Base-by-base conservation (phyloP, 2,329 filamentous ascomycete genomes). In the Penicillium expansum region DNA sequence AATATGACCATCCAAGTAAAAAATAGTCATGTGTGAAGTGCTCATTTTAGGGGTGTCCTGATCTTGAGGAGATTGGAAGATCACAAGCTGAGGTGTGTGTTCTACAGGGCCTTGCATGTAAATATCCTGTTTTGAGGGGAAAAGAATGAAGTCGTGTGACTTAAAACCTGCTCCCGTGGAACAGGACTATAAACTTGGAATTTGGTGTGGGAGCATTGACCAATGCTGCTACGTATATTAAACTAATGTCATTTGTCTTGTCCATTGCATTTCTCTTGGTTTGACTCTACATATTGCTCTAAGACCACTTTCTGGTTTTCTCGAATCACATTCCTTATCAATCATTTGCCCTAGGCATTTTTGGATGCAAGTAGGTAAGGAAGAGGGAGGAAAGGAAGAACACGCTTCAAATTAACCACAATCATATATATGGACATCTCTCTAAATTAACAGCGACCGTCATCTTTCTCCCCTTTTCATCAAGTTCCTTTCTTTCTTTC, bases 361-460 rank as follows among this genome's bases (percentile, higher is more conserved):
- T 22, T 45, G 1, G 27, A 54, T 27, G 5, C 3, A 35, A 47
- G 20, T 7, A 45, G 13, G n/a, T 5, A 45, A 41, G 11, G 10
- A 2, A 29, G n/a, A 39, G 20, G 33, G 14, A 33, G 3, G 14
- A 29, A 41, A 38, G 24, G 24, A 53, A 30, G 42, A 56, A 42
- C 22, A 56, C 42, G 35, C 49, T 56, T 48, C 35, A 56, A 35
- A 56, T 56, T 42, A 43, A 33, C 7, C 35, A 45, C 43, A 52
- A 52, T 52, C 27, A 55, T 41, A 47, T 56, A 42, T 29, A 48
- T 22, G 27, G 42, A 59, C 55, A 52, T 52, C 38, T 48, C 52
- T 56, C 48, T 47, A 52, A 20, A 29, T 35, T 42, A 35, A 50
- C 43, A 42, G 20, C 14, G 39, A 48, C 33, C 44, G 18, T 49